Percentiles rank a stretch among this genome's conserved stretches.
Evolutionary conservation across 139 green algal genomes (phyloP).

Genomic region (Volvox reticuliferus): DNA sequence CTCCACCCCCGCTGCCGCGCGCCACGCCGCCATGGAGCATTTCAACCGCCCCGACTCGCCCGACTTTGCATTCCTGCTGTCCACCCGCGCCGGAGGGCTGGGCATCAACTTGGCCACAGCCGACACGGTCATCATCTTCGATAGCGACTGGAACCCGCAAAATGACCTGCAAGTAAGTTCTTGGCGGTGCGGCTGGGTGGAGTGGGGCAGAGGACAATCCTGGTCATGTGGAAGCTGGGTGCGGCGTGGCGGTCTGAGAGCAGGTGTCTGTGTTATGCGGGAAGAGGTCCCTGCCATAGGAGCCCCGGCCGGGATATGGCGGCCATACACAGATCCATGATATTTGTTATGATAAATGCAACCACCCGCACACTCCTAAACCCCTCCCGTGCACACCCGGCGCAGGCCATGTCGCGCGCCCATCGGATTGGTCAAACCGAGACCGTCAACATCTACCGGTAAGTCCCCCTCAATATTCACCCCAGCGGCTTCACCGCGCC

Average conservation of each 20-base stretch:
- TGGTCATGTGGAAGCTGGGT: background rate
- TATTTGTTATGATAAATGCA: no score
- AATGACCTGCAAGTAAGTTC: slow-evolving; percentile 56
- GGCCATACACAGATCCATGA: no score
- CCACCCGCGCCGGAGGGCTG: slow-evolving; percentile 75
- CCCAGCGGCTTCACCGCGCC: no score
- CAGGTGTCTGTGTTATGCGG: background rate
- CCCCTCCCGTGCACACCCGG: background rate
- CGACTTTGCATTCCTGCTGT: slow-evolving; percentile 98
- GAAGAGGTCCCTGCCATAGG: background rate
- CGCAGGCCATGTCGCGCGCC: slow-evolving; percentile 91
- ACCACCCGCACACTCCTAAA: no score
- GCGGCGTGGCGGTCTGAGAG: background rate
- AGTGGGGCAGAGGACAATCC: background rate
- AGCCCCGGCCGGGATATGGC: no score
- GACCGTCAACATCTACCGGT: slow-evolving; percentile 95
- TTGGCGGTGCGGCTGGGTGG: background rate
- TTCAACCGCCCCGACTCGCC: slow-evolving; percentile 91
- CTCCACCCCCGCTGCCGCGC: slow-evolving; percentile 79
- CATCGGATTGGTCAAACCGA: slow-evolving; percentile 97
- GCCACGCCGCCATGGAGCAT: slow-evolving; percentile 92
- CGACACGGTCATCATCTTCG: slow-evolving; percentile 85
- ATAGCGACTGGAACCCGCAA: slow-evolving; percentile 67
- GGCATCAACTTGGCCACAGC: slow-evolving; percentile 94
- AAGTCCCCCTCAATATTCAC: background rate